Evolutionary conservation across 345 rosid genomes (phyloP), one percentile per base, ranked within the genome.

Genomic region (Odontarrhena argentea): DNA sequence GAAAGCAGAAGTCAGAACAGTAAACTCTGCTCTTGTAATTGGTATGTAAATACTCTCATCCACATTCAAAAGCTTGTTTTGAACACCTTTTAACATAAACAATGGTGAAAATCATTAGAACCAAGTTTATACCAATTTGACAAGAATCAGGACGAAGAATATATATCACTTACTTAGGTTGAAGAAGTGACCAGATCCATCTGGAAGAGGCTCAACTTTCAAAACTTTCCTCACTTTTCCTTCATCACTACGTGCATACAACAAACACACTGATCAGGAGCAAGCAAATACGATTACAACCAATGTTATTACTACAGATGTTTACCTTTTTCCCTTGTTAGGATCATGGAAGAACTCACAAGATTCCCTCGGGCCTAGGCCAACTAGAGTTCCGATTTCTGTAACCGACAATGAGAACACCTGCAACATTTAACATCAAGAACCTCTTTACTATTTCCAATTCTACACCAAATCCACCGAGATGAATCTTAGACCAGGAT

Each of bases 291-390:
- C 38, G 38, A 67, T 10, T 6, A 68, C 65, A 63, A 15, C 50
- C 10, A 59, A 43, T 36, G 7, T 8, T 10, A 8, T 10, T 3
- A 5, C 5, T 26, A 30, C 6, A 55, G 48, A 40, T 15, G 42
- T 32, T 83, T 64, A 90, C 99, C 96, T 83, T 74, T 75, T 94
- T 15, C 97, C 97, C 77, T 84, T 94, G 38, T 68, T 69, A 28
- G 95, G 96, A 71, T 94, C 96, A 76, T 94, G 97, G 67, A 88
- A 91, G 81, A 94, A 88, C 38, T 94, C 96, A 48, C 91, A 88
- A 0, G 92, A 87, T 37, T 82, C 98, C 54, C 63, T 83, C n/a
- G 81, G 62, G 28, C 96, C 86, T 28, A 90, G 82, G 83, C 85
- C 71, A 60, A 86, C 59, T 4, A 94, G 78, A 69, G 71, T 78